Conservation (phyloP, 75 land plant genomes). For the Pinus tabuliformis region DNA sequence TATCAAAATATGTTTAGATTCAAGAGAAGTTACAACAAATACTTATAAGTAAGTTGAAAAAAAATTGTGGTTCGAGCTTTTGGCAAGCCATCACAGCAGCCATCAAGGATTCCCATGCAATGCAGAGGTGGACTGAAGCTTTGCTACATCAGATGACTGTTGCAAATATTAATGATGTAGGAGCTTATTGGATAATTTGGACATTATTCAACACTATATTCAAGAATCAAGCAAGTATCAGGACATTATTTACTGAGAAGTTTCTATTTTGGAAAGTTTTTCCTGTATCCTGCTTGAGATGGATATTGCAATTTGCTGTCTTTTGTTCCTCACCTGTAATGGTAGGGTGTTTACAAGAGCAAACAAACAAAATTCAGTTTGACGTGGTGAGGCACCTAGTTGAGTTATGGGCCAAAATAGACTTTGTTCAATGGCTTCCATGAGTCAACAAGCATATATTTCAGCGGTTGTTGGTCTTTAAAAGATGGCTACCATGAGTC, state of each 20-base stretch:
- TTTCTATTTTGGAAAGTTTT: slow-evolving; percentile 85
- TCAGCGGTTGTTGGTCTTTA: too few relatives aligned
- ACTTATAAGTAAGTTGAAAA: slow-evolving; percentile 13
- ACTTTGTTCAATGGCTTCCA: slow-evolving; percentile 68
- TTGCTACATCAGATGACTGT: slow-evolving; percentile 51
- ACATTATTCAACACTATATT: slow-evolving; percentile 36
- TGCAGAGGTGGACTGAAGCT: slow-evolving; percentile 73
- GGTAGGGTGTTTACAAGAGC: slow-evolving; percentile 1
- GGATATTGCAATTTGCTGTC: slow-evolving; percentile 83
- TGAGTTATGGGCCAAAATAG: slow-evolving; percentile 62
- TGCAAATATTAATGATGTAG: slow-evolving; percentile 38
- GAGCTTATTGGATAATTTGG: slow-evolving; percentile 78
- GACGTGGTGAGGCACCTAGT: slow-evolving; percentile 54
- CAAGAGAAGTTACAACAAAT: slow-evolving; percentile 1
- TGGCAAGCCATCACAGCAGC: slow-evolving; percentile 56
- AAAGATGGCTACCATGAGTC: too few relatives aligned
- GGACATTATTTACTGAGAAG: slow-evolving; percentile 79
- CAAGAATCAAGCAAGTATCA: slow-evolving; percentile 26
- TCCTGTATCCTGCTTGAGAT: slow-evolving; percentile 76
- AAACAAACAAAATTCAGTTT: slow-evolving; percentile 19
- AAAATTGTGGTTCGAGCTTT: slow-evolving; percentile 27
- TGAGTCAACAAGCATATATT: slow-evolving; percentile 93
- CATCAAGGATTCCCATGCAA: slow-evolving; percentile 73
- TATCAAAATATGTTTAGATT: slow-evolving; percentile 23
- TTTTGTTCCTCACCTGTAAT: slow-evolving; percentile 50